Base-by-base conservation (phyloP, 2,329 filamentous ascomycete species). In the Pyrenochaeta sp. region DNA sequence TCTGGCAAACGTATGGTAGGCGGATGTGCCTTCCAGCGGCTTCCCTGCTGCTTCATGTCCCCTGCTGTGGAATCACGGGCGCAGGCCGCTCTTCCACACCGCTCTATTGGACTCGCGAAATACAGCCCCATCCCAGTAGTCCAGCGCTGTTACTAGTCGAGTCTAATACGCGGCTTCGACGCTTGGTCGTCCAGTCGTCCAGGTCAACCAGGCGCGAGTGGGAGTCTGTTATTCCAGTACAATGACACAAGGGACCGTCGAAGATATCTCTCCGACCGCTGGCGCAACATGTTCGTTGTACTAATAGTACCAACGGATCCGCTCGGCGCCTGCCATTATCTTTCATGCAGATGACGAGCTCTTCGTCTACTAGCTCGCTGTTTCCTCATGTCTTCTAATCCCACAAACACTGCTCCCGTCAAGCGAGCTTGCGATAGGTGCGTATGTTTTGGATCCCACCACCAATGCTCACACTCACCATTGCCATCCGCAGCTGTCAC, bases 351-450 rank as follows among this genome's bases (percentile, higher is more conserved):
- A 68, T 66, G 61, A 69, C 66, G 57, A 63, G 58, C 62, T 50
- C 51, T 57, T 61, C 61, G 50, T 61, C 56, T 58, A 59, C 63
- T 68, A 66, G 65, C 58, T 59, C 53, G 32, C 55, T 54, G 32
- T 51, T 54, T 50, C 66, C 66, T 55, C 60, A 75, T 74, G 71
- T 56, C 70, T 54, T 75, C 73, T 58, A 69, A 68, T 56, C 59
- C 67, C 56, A 67, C 71, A 59, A 67, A 72, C 44, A 72, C 76
- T 50, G 65, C 76, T 64, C 75, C 75, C 40, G 74, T 77, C 52
- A 79, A 79, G 66, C 69, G 77, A 68, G 77, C 77, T 54, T 79
- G 77, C 72, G 77, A 79, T 65, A 79, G 76, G 77, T 79, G 61
- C 59, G 75, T 72, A 47, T 49, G 50, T 46, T 51, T 47, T 44